Percentiles rank a stretch among this genome's conserved stretches.
Evolutionary conservation across 2,329 filamentous ascomycete species (phyloP).

Genomic region (Cercospora citrullina): DNA sequence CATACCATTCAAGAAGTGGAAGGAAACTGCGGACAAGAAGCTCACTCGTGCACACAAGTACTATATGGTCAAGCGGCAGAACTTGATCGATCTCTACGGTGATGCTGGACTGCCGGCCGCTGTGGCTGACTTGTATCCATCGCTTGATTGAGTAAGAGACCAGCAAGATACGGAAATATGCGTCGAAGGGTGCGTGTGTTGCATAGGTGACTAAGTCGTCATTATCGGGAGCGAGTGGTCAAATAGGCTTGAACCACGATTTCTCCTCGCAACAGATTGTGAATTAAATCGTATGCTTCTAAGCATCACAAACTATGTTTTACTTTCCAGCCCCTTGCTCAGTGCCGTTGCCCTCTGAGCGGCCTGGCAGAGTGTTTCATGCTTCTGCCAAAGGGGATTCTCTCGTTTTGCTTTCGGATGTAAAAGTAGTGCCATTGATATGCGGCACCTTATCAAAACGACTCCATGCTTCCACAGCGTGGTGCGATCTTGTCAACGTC

Average conservation of each 20-base stretch:
- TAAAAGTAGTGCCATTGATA: background rate
- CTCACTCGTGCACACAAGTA: constrained; percentile 21
- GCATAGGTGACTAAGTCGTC: background rate
- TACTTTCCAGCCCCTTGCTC: background rate
- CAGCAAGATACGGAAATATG: background rate
- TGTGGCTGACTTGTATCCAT: background rate
- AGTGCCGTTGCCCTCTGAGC: background rate
- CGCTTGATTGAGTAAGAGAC: background rate
- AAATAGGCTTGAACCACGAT: background rate
- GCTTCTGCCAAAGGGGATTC: background rate
- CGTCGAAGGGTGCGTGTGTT: background rate
- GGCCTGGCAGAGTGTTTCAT: background rate
- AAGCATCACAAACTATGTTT: background rate
- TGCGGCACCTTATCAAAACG: background rate
- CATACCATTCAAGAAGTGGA: constrained; percentile 16
- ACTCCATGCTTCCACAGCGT: background rate
- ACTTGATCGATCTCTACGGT: constrained; percentile 7
- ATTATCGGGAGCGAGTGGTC: background rate
- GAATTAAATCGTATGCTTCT: background rate
- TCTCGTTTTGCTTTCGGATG: background rate
- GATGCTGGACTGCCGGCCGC: constrained; percentile 1
- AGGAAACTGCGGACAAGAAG: constrained; percentile 15
- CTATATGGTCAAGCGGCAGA: constrained; percentile 25
- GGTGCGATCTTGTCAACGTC: background rate
- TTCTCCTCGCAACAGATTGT: background rate